Evolutionary conservation across 1,284 basidiomycete genomes (phyloP).

Genomic region (Ganoderma lucidum): DNA sequence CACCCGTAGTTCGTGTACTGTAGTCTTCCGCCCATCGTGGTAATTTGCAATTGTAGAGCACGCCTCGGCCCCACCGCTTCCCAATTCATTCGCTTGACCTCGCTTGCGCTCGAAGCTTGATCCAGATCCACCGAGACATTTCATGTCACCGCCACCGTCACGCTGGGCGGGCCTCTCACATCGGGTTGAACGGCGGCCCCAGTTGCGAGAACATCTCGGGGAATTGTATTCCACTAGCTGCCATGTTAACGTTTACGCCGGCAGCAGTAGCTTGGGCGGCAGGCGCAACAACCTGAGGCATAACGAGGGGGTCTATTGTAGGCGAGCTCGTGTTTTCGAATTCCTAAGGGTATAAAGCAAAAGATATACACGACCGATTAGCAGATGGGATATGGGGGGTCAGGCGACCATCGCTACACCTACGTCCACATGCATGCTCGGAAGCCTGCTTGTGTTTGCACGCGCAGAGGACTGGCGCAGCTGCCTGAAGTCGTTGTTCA

Average conservation of each 20-base stretch:
- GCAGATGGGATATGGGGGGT: slow-evolving; percentile 31
- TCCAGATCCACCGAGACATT: not conserved
- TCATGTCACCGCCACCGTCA: not conserved
- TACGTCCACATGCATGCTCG: slow-evolving; percentile 82
- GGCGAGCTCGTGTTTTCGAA: slow-evolving; percentile 44
- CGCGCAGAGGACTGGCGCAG: slow-evolving; percentile 70
- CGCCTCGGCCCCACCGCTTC: slow-evolving; percentile 14
- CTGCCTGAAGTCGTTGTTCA: slow-evolving; percentile 79
- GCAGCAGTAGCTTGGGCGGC: not conserved
- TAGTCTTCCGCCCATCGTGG: slow-evolving; percentile 26
- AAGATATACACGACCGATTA: slow-evolving; percentile 21
- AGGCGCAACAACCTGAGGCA: slow-evolving; percentile 28
- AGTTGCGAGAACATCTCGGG: slow-evolving; percentile 37
- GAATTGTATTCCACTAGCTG: slow-evolving; percentile 29
- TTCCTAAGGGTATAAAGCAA: slow-evolving; percentile 34
- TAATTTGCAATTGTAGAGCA: slow-evolving; percentile 38
- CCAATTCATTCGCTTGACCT: slow-evolving; percentile 9
- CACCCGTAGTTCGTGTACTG: slow-evolving; percentile 31
- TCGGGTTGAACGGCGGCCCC: slow-evolving; percentile 40
- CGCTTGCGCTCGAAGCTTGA: not conserved
- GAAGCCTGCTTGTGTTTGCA: slow-evolving; percentile 82
- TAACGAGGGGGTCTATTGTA: slow-evolving; percentile 36
- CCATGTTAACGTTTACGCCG: slow-evolving; percentile 1
- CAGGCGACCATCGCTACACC: slow-evolving; percentile 48
- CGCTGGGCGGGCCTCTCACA: slow-evolving; percentile 23